Evolutionary conservation across 805 yeast genomes (phyloP), one percentile per base, ranked within the genome.

Genomic region (Pichia scutulata): DNA sequence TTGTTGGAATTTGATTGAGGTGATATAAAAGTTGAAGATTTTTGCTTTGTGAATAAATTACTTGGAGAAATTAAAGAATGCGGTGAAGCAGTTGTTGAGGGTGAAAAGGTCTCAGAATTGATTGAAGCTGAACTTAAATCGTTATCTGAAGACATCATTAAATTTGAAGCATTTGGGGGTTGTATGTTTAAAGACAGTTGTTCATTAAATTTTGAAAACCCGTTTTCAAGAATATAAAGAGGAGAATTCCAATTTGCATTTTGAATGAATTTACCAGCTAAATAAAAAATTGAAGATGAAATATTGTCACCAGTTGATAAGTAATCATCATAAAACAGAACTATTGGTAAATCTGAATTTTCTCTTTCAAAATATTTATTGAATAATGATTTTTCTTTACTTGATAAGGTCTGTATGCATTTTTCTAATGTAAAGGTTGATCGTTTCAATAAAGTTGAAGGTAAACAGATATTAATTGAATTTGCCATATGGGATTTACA

Each of bases 361-460:
- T 57, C 60, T 39, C 61, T 55, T 21, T 57, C 55, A 16, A 76
- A 54, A 54, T 70, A 75, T 24, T 60, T 57, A 22, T 69, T 60
- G 47, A 81, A 68, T 13, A 74, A 58, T 2, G 57, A 47, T 54
- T 73, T 76, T 51, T 83, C 89, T 49, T 69, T 68, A 6, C 66
- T 57, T 0, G 87, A 79, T 46, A 85, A 66, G 28, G 86, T 81
- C 46, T 76, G 78, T 23, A 85, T 67, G 57, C 88, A 81, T 60
- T 81, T 74, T 44, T 69, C 70, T 50, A 90, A 70, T 3, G 81
- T 80, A 59, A 86, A 90, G 48, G 82, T 84, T 30, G 81, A 71
- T 55, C 98, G 76, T 62, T 82, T 86, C 55, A 90, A 69, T 41
- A 90, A 71, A 0, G 97, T 90, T n/a, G 96, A 84, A 2, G 98